Evolutionary conservation across 1,284 basidiomycete genomes (phyloP).

Genomic region (Earliella scabrosa): DNA sequence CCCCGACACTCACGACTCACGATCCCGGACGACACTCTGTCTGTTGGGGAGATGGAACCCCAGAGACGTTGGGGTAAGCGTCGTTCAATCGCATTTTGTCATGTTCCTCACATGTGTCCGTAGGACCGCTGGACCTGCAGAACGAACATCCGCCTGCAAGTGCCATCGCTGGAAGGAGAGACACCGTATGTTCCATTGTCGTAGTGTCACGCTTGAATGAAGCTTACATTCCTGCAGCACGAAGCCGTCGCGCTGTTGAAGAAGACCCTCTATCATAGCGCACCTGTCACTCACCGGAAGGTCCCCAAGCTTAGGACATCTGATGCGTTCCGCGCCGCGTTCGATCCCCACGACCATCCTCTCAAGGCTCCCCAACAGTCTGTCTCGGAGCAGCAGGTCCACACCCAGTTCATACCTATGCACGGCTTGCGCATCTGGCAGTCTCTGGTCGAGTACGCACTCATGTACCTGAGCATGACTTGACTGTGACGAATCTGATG

Average conservation of each 20-base stretch:
- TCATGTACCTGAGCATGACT: background rate
- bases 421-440: constrained; percentile 63
- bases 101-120: background rate
- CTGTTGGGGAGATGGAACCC: constrained; percentile 24
- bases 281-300: constrained; percentile 55
- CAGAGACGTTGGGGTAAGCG: constrained; percentile 34
- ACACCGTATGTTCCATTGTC: constrained; percentile 47
- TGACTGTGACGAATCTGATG: background rate
- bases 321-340: constrained; percentile 51
- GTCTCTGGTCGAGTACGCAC: constrained; percentile 50
- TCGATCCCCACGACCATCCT: constrained; percentile 56
- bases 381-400: constrained; percentile 59
- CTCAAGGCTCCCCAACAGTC: constrained; percentile 54
- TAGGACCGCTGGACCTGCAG: constrained; percentile 58
- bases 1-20: constrained; percentile 10
- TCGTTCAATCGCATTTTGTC: background rate
- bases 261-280: constrained; percentile 60
- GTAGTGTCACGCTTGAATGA: background rate
- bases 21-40: constrained; percentile 13
- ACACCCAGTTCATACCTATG: constrained; percentile 44
- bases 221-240: constrained; percentile 36
- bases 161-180: constrained; percentile 64
- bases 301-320: constrained; percentile 52
- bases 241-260: constrained; percentile 60
- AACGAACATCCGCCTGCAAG: constrained; percentile 64